These are phyloP conservation scores for Ulota crispa DNA, from an alignment of 225 moss, liverwort and hornwort species.

Conservation along the genomic window DNA sequence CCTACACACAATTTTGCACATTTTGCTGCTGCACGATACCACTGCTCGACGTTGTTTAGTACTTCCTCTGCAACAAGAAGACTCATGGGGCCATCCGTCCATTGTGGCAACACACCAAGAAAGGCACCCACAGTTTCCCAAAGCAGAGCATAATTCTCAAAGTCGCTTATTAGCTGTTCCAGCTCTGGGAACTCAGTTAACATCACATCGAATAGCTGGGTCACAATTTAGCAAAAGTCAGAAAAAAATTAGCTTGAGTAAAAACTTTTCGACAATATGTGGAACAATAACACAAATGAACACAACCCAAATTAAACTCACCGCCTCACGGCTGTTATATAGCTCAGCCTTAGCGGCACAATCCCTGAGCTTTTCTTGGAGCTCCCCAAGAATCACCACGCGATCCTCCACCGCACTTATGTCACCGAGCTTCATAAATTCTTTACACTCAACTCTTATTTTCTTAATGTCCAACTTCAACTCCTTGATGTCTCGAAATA, in stretches of 20 bases:
- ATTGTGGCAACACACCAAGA: conserved; percentile 55
- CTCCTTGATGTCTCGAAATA: conserved; percentile 52
- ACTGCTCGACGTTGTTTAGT: conserved; percentile 55
- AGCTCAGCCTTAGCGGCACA: conserved; percentile 56
- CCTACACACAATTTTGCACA: conserved; percentile 56
- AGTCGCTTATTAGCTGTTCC: conserved; percentile 46
- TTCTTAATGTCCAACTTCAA: conserved; percentile 56
- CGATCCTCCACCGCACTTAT: conserved; percentile 66
- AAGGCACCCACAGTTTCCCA: conserved; percentile 74
- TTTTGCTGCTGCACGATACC: conserved; percentile 62
- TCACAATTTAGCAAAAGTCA: conserved; percentile 5
- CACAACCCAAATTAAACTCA: conserved; percentile 8
- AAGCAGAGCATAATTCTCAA: conserved; percentile 59
- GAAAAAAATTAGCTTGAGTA: not conserved
- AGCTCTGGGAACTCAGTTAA: conserved; percentile 65
- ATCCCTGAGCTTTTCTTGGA: conserved; percentile 60
- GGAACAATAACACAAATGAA: not conserved
- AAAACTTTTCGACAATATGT: not conserved
- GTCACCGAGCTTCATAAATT: conserved; percentile 77
- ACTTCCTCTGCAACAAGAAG: conserved; percentile 63
- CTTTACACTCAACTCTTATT: conserved; percentile 56
- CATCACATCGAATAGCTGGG: conserved; percentile 71
- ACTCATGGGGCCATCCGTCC: conserved; percentile 66
- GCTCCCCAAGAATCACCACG: conserved; percentile 58
- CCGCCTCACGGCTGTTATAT: conserved; percentile 65